Percentiles rank a stretch among this genome's conserved stretches.
Evolutionary conservation across 345 rosid species (phyloP).

Genomic region (Gossypium herbaceum): DNA sequence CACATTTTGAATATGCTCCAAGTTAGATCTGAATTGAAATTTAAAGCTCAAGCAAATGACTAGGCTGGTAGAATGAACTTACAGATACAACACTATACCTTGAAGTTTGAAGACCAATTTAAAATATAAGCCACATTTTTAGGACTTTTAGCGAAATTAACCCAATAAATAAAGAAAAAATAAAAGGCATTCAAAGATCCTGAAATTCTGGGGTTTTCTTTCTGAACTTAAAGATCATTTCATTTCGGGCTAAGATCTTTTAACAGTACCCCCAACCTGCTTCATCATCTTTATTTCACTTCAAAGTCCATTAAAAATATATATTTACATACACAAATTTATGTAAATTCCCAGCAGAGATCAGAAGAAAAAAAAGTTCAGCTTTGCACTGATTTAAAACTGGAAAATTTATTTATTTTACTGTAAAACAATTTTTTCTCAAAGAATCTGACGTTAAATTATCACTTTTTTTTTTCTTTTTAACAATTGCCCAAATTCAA

Average conservation of each 20-base stretch:
- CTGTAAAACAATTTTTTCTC: background rate
- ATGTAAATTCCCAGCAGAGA: background rate
- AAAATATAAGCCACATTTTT: no score
- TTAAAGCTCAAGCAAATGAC: no score
- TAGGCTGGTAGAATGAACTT: no score
- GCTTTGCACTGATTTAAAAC: constrained; percentile 5
- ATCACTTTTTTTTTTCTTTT: background rate
- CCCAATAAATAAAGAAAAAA: background rate
- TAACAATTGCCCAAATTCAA: background rate
- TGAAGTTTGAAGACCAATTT: no score
- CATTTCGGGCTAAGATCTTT: background rate
- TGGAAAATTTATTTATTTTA: background rate
- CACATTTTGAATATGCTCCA: no score
- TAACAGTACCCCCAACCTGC: background rate
- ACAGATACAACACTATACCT: no score
- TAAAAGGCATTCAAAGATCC: background rate
- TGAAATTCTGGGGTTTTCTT: constrained; percentile 4
- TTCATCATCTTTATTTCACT: background rate
- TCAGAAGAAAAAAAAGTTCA: background rate
- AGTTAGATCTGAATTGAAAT: no score
- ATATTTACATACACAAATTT: background rate
- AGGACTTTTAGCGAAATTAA: no score
- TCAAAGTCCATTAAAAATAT: background rate
- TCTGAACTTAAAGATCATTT: constrained; percentile 8
- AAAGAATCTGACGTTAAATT: constrained; percentile 3